phyloP scores from a whole-genome alignment of 176 grass and related monocot species.

The Oryza longistaminata region DNA sequence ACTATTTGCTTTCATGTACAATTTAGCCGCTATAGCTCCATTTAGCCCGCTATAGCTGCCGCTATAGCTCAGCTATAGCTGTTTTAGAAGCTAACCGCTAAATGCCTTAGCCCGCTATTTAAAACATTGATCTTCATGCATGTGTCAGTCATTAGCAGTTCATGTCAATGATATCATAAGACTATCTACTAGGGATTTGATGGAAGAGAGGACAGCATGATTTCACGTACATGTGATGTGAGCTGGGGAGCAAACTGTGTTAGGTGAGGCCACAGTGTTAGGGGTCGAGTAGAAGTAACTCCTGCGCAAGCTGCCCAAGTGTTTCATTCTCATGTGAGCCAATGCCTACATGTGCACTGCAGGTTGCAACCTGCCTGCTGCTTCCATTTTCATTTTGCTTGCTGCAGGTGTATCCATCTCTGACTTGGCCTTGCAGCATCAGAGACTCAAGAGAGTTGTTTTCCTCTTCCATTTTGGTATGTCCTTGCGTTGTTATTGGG shows the following conservation, averaged over 20 bases:
- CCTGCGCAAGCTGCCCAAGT: constrained; percentile 30
- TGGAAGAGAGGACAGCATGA: constrained; percentile 36
- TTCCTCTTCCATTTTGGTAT: background rate
- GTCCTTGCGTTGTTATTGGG: background rate
- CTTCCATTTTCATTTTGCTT: background rate
- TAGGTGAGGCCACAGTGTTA: background rate
- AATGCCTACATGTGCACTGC: background rate
- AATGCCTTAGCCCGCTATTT: too few species aligned
- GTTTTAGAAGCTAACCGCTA: too few species aligned
- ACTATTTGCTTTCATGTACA: too few species aligned
- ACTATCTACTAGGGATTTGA: background rate
- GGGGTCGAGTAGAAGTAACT: constrained; percentile 58
- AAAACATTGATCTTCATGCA: background rate
- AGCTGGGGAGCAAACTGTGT: background rate
- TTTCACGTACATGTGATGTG: constrained; percentile 32
- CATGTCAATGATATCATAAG: background rate
- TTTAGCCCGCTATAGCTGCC: too few species aligned
- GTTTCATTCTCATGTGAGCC: constrained; percentile 5
- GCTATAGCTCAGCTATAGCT: too few species aligned
- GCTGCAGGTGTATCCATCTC: background rate
- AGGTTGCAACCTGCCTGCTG: background rate
- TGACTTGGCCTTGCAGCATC: background rate
- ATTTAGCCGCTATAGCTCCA: too few species aligned
- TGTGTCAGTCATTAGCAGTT: constrained; percentile 2
- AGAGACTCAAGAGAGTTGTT: background rate